Conservation (phyloP, 345 rosid species). For the Turnera subulata region DNA sequence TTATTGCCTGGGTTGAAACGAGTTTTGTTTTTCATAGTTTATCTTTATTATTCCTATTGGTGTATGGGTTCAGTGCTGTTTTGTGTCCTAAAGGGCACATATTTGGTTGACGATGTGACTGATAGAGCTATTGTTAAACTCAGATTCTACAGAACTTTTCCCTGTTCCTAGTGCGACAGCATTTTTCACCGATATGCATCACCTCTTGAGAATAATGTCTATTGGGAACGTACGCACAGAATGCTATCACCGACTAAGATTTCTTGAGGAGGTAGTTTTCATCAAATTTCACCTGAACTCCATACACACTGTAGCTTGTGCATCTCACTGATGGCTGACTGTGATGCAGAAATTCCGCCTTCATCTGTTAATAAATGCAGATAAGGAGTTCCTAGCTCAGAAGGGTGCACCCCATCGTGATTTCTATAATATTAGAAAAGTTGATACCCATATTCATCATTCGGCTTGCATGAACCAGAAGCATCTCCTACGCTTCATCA, state of each 20-base stretch:
- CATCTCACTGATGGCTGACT: slow-evolving; percentile 21
- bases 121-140: slow-evolving; percentile 2
- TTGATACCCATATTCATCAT: slow-evolving; percentile 55
- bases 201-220: slow-evolving; percentile 70
- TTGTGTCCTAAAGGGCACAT: too few species aligned
- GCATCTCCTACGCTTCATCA: slow-evolving; percentile 50
- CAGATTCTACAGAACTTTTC: slow-evolving; percentile 43
- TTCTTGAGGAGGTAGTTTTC: slow-evolving; percentile 45
- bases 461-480: slow-evolving; percentile 62
- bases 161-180: slow-evolving; percentile 76
- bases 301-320: neutral
- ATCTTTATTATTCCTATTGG: too few species aligned
- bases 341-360: slow-evolving; percentile 47
- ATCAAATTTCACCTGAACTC: slow-evolving; percentile 4
- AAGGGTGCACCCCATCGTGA: slow-evolving; percentile 59
- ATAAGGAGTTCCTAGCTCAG: slow-evolving; percentile 48
- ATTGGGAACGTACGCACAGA: slow-evolving; percentile 49
- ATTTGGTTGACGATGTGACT: neutral
- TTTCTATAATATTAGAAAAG: slow-evolving; percentile 55
- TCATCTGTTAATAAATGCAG: slow-evolving; percentile 46
- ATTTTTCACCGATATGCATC: slow-evolving; percentile 87
- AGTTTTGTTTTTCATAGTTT: too few species aligned
- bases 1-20: too few species aligned
- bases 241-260: slow-evolving; percentile 45
- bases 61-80: too few species aligned